These are phyloP conservation scores for Fusarium mangiferae DNA, from an alignment of 2,329 filamentous ascomycete species.

Conservation along the genomic window DNA sequence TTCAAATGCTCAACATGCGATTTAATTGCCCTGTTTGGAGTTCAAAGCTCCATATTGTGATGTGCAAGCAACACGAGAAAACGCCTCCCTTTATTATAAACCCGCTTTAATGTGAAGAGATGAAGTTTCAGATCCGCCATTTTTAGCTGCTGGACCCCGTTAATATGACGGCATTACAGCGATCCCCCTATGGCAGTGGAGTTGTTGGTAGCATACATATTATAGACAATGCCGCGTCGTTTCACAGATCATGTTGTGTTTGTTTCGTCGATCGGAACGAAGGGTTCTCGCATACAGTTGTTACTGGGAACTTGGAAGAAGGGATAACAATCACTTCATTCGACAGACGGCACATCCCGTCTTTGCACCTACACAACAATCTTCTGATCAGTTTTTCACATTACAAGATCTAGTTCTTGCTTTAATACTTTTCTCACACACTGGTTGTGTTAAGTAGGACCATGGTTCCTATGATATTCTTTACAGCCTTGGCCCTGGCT, in stretches of 20 bases:
- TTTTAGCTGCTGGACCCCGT: constrained; percentile 16
- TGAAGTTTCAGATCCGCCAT: constrained; percentile 33
- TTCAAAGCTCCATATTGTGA: constrained; percentile 25
- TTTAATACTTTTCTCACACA: neutral
- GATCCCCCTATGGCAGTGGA: constrained; percentile 37
- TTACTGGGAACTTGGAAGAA: neutral
- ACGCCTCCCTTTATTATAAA: constrained; percentile 9
- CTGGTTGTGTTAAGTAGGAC: neutral
- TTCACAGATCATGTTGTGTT: neutral
- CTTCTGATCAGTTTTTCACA: neutral
- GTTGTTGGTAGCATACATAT: constrained; percentile 6
- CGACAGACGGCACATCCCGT: neutral
- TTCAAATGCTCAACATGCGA: neutral
- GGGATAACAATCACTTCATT: neutral
- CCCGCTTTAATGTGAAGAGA: constrained; percentile 23
- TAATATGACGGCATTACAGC: constrained; percentile 35
- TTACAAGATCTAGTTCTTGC: neutral
- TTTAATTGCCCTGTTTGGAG: neutral
- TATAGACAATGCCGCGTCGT: constrained; percentile 1
- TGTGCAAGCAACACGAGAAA: constrained; percentile 32
- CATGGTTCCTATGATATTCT: constrained; percentile 28
- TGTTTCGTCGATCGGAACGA: neutral
- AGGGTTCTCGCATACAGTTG: neutral
- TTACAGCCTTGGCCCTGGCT: constrained; percentile 38
- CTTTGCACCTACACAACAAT: neutral